These are phyloP conservation scores for Pezicula rhizophila DNA, from an alignment of 2,329 filamentous ascomycete species.

Conservation along the genomic window DNA sequence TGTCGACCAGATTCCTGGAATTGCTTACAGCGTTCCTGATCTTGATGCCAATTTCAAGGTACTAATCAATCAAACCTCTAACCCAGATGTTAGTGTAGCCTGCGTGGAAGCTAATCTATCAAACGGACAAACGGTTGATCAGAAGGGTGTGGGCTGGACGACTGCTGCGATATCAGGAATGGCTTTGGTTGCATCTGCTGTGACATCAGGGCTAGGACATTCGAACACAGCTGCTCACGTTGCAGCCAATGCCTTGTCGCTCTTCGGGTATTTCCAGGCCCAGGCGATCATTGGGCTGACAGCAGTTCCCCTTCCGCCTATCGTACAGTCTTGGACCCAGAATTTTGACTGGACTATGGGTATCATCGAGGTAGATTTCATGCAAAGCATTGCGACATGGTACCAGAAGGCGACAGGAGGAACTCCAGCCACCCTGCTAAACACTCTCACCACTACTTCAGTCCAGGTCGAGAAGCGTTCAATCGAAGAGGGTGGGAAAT, in stretches of 20 bases:
- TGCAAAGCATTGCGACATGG: constrained; percentile 88
- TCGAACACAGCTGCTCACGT: constrained; percentile 93
- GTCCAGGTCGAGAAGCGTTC: constrained; percentile 66
- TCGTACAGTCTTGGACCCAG: constrained; percentile 89
- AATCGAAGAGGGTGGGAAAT: constrained; percentile 37
- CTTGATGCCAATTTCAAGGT: constrained; percentile 80
- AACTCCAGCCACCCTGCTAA: constrained; percentile 71
- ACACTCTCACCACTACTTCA: constrained; percentile 66
- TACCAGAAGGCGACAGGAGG: constrained; percentile 92
- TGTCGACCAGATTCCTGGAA: constrained; percentile 64
- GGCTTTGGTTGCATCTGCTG: constrained; percentile 75
- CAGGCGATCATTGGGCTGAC: constrained; percentile 88
- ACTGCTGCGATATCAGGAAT: constrained; percentile 83
- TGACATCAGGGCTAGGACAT: constrained; percentile 85
- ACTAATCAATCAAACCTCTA: constrained; percentile 65
- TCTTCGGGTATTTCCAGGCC: constrained; percentile 91
- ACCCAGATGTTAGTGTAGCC: constrained; percentile 57
- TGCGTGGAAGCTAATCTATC: constrained; percentile 85
- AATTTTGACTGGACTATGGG: constrained; percentile 99
- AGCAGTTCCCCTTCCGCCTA: constrained; percentile 73
- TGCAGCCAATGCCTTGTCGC: constrained; percentile 85
- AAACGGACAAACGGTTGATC: constrained; percentile 87
- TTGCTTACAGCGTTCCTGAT: constrained; percentile 86
- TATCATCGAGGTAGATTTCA: constrained; percentile 79
- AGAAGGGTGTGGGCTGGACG: constrained; percentile 82